phyloP scores from a whole-genome alignment of 2,329 filamentous ascomycete genomes.

The Calcarisporium arbuscula region DNA sequence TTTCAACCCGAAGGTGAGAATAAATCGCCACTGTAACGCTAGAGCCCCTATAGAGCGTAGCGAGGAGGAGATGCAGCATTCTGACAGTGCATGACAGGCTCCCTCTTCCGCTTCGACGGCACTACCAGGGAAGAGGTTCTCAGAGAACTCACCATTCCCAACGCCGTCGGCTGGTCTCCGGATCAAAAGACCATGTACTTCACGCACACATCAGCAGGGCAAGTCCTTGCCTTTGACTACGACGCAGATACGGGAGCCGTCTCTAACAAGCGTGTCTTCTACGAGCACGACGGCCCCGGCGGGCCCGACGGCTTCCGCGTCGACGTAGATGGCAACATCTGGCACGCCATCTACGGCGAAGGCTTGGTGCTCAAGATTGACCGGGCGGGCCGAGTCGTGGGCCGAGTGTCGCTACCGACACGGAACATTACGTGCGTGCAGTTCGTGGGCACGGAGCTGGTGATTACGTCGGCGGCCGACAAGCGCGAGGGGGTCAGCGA shows the following conservation, averaged over 20 bases:
- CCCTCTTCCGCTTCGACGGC: slow-evolving; percentile 60
- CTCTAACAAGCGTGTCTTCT: slow-evolving; percentile 65
- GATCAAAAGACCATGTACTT: slow-evolving; percentile 72
- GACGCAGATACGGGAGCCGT: slow-evolving; percentile 56
- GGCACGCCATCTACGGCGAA: slow-evolving; percentile 82
- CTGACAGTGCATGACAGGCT: too few species aligned
- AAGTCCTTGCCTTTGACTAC: slow-evolving; percentile 72
- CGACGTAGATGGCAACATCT: slow-evolving; percentile 79
- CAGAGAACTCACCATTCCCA: slow-evolving; percentile 68
- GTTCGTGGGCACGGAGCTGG: slow-evolving; percentile 69
- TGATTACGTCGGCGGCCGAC: slow-evolving; percentile 70
- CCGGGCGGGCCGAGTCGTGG: slow-evolving; percentile 62
- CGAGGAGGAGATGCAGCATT: too few species aligned
- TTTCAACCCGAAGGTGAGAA: slow-evolving; percentile 55
- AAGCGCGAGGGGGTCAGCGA: slow-evolving; percentile 54
- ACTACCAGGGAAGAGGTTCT: slow-evolving; percentile 51
- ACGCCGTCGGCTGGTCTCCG: slow-evolving; percentile 75
- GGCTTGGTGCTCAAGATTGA: slow-evolving; percentile 68
- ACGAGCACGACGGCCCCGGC: slow-evolving; percentile 58
- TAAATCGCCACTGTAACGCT: background rate
- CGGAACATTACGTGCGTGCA: slow-evolving; percentile 73
- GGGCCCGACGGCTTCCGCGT: slow-evolving; percentile 81
- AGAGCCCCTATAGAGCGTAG: too few species aligned
- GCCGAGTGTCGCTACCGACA: slow-evolving; percentile 70
- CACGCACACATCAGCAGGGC: slow-evolving; percentile 67